A percentile compares a stretch with the other conserved stretches of the same genome.
Conservation (phyloP, 2,329 filamentous ascomycete genomes). For the Malbranchea cinnamomea region DNA sequence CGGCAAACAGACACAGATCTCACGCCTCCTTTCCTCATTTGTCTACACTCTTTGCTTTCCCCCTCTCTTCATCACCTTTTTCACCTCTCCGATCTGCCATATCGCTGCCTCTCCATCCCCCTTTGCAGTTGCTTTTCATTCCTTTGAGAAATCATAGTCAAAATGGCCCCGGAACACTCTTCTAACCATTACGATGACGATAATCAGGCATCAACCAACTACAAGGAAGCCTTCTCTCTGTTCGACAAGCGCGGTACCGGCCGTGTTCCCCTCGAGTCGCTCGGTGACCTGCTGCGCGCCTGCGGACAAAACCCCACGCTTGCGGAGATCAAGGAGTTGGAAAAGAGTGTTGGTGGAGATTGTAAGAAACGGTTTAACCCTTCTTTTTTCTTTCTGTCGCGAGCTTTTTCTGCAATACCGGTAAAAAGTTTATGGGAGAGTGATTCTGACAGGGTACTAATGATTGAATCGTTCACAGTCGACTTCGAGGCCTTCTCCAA, state of each 20-base stretch:
- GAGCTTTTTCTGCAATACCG: no score
- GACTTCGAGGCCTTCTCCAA: conserved; percentile 97
- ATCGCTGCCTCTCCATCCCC: not conserved
- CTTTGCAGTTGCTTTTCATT: not conserved
- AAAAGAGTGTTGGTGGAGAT: conserved; percentile 77
- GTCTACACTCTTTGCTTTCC: no score
- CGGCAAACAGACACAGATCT: no score
- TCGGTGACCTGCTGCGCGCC: conserved; percentile 87
- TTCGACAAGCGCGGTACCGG: conserved; percentile 99
- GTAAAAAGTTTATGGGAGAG: not conserved
- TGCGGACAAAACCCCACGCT: conserved; percentile 97
- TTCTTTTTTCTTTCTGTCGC: no score
- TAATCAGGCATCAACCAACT: conserved; percentile 70
- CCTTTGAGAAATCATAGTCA: not conserved
- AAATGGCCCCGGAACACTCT: conserved; percentile 6
- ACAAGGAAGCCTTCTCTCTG: conserved; percentile 99
- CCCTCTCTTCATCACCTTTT: no score
- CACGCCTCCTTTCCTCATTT: no score
- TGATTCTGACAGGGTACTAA: not conserved
- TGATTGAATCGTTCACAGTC: conserved; percentile 40
- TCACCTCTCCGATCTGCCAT: no score
- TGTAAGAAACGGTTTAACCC: conserved; percentile 47
- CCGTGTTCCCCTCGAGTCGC: conserved; percentile 68
- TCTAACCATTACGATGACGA: conserved; percentile 11
- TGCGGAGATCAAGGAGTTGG: conserved; percentile 79